Percentiles rank a stretch among this genome's conserved stretches.
phyloP scores from a whole-genome alignment of 2,329 filamentous ascomycete species.

The Hypoxylon sp. region DNA sequence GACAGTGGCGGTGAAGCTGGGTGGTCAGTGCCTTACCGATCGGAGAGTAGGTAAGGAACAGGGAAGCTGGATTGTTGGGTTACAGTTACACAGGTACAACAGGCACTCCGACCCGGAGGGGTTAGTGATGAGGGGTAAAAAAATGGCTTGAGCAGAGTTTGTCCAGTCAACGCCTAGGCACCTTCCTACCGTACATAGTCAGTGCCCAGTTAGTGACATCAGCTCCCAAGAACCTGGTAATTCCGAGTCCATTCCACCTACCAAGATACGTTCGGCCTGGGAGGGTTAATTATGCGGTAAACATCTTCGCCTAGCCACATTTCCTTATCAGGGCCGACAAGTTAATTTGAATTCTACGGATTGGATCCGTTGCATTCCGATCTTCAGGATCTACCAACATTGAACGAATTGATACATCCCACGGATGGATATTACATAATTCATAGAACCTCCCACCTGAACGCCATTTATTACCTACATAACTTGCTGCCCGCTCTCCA shows the following conservation, averaged over 20 bases:
- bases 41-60: conserved; percentile 24
- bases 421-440: background rate
- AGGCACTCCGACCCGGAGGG: conserved; percentile 31
- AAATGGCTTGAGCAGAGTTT: conserved; percentile 3
- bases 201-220: conserved; percentile 11
- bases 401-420: conserved; percentile 8
- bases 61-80: conserved; percentile 9
- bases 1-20: conserved; percentile 32
- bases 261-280: background rate
- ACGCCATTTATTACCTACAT: conserved; percentile 5
- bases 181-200: too few species aligned
- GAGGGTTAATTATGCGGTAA: background rate
- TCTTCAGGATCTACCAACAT: conserved; percentile 29
- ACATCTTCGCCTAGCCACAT: background rate
- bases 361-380: conserved; percentile 29
- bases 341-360: conserved; percentile 6
- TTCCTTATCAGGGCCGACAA: conserved; percentile 2
- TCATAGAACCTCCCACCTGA: conserved; percentile 6
- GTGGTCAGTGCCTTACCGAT: conserved; percentile 24
- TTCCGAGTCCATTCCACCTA: background rate
- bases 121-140: conserved; percentile 34
- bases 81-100: conserved; percentile 23
- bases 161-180: too few species aligned
- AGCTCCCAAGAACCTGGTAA: conserved; percentile 35
- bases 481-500: background rate